Evolutionary conservation across 1,284 basidiomycete species (phyloP), one percentile per base, ranked within the genome.

Genomic region (Mycosarcoma mackinlayi): DNA sequence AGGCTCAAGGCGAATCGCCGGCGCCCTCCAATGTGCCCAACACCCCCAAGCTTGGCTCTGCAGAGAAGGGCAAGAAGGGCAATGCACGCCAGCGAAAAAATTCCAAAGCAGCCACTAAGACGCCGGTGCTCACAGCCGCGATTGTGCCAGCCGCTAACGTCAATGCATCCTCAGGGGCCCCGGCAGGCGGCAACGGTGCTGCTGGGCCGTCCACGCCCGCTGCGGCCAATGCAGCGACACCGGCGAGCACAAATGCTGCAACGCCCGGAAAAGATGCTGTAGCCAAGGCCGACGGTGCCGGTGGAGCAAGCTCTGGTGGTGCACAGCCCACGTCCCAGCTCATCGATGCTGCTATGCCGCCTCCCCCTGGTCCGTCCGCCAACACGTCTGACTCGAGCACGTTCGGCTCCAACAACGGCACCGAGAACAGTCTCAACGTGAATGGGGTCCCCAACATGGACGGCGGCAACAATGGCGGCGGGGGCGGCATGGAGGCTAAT

Each of bases 21-120:
- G 66, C 66, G 3, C 37, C 67, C 0, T 40, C 55, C 8, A 61
- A 68, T 19, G 70, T 73, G 13, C 58, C 62, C 19, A 73, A 44
- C 47, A 76, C 75, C 3, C 72, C 75, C 28, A 75, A 74, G 47
- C 24, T 71, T 40, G 61, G 68, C 16, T 68, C 60, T 4, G 73
- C 68, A 4, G 75, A 76, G 47, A 76, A 76, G 41, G 53, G 47
- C 18, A 77, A 77, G 49, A 77, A 77, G 56, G 68, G 67, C 53
- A 75, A 71, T 24, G 50, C 67, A 7, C 42, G 73, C 23, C 60
- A 55, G 41, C 63, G 61, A 16, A 72, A 72, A 50, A 72, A 75
- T 24, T 61, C 62, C n/a, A 71, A 73, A 48, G 70, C 68, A 18
- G 40, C 62, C 4, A 65, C 62, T 39, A 76, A 75, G 45, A 77